Percentiles rank a stretch among this genome's conserved stretches.
Evolutionary conservation across 331 rosid species (phyloP).

Genomic region (Quercus tomentella): DNA sequence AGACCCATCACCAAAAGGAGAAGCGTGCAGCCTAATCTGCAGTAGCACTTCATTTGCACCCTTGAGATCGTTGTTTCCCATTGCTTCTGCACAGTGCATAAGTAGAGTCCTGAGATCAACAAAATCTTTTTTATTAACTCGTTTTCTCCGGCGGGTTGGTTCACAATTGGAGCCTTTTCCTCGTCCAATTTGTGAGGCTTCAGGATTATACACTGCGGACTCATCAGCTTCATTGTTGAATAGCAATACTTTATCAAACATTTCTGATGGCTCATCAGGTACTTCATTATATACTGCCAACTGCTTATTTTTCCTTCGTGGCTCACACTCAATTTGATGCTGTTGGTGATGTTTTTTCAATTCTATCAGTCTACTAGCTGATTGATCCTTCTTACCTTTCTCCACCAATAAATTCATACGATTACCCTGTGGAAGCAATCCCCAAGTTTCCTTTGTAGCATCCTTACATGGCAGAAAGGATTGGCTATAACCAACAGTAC

Average conservation of each 20-base stretch:
- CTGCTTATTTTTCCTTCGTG: background rate
- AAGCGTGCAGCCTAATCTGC: slow-evolving; percentile 27
- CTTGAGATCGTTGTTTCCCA: slow-evolving; percentile 14
- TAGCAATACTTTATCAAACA: background rate
- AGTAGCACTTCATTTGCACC: slow-evolving; percentile 18
- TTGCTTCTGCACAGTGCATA: slow-evolving; percentile 34
- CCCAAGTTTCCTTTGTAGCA: background rate
- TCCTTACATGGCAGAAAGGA: background rate
- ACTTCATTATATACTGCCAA: background rate
- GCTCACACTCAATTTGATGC: background rate
- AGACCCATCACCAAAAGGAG: slow-evolving; percentile 24
- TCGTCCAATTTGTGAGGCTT: background rate
- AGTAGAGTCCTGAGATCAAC: slow-evolving; percentile 28
- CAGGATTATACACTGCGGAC: background rate
- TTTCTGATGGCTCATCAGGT: background rate
- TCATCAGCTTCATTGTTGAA: background rate
- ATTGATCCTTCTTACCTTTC: background rate
- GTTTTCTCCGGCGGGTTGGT: background rate
- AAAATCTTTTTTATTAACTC: background rate
- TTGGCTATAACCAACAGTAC: background rate
- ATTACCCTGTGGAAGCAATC: background rate
- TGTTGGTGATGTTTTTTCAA: background rate
- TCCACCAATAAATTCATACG: background rate
- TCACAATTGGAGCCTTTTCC: background rate
- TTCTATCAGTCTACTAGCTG: background rate